Evolutionary conservation across 2,329 filamentous ascomycete species (phyloP), one percentile per base, ranked within the genome.

Genomic region (Aspergillus fijiensis): DNA sequence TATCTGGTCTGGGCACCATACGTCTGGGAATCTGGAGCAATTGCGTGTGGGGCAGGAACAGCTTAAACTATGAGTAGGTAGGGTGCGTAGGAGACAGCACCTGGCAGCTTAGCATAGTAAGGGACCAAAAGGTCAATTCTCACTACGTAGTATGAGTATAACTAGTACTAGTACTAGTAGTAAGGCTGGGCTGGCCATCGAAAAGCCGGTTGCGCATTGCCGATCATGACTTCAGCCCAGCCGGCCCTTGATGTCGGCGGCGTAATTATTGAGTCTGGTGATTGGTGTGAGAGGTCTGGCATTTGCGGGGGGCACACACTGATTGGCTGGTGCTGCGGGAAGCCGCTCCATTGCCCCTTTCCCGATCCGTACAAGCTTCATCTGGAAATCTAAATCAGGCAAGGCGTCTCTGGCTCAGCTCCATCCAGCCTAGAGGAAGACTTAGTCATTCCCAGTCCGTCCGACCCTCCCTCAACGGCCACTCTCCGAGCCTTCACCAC

Each of bases 161-260:
- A 9, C 1, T 27, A 6, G 25, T 27, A 25, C 25, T 25, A 21
- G 25, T 27, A 27, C 27, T 52, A 10, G n/a, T 23, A n/a, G 51
- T 16, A 16, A 52, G 16, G 31, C 51, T 6, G 51, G 31, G 33
- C 21, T 21, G 27, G 19, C n/a, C 31, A 23, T 19, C 21, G 19
- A 33, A 31, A 33, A 52, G 50, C 50, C 31, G 31, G 29, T 19
- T 23, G 51, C 51, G 51, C 51, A n/a, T 39, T 45, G 51, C 31
- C 51, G 51, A 52, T 52, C 51, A 55, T 55, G 53, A 55, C 53
- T 31, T 55, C 53, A 55, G 53, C 53, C 35, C 27, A 49, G 42
- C 25, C 14, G 14, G n/a, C 10, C 19, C 39, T 19, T 31, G 19
- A 55, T 55, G 53, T 47, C 53, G 53, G 47, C 53, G 53, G 53